Base-by-base conservation (phyloP, 2,329 filamentous ascomycete species). In the Lasiodiplodia theobromae region DNA sequence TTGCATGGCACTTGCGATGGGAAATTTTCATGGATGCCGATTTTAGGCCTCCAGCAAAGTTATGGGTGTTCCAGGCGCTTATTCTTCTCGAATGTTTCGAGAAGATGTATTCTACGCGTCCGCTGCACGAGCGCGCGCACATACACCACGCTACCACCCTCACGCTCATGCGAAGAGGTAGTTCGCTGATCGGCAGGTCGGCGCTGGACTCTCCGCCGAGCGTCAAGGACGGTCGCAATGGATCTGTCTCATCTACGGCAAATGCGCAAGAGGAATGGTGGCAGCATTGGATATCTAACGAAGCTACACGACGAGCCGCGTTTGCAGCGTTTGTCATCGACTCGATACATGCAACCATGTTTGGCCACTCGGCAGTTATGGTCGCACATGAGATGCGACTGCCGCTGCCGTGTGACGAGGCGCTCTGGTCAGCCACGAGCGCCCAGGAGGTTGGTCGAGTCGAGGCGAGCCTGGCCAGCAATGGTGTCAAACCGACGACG, bases 71-170 rank as follows among this genome's bases (percentile, higher is more conserved):
- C 81, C 96, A 98, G 78, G 91, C 95, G 1, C 82, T 98, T 64
- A 84, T 98, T 4, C 85, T 98, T 5, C 85, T 98, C 14, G 96
- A 99, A 78, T 83, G 97, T 0, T 98, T 97, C 75, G 96, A 99
- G 82, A 99, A 99, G 84, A 96, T 97, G 92, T 98, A 95, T 78
- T 96, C 94, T 49, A 97, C 95, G 0, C 88, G 94, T 71, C 91
- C 93, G 69, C 84, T 98, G 38, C 96, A 99, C 79, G 96, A 99
- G 80, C 87, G 96, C 72, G 95, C 95, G 1, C 95, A 98, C 74
- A 97, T 98, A 56, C 95, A 98, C 75, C 96, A 99, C 77, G 95
- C 95, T 16, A 97, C 95, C 0, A 97, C 94, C 0, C 89, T 99
- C 71, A 97, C 94, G 0, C 83, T 98, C 69, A 98, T 99, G 95